A percentile compares a stretch with the other conserved stretches of the same genome.
Conservation (phyloP, 2,329 filamentous ascomycete species). For the Trichoderma pleuroti region DNA sequence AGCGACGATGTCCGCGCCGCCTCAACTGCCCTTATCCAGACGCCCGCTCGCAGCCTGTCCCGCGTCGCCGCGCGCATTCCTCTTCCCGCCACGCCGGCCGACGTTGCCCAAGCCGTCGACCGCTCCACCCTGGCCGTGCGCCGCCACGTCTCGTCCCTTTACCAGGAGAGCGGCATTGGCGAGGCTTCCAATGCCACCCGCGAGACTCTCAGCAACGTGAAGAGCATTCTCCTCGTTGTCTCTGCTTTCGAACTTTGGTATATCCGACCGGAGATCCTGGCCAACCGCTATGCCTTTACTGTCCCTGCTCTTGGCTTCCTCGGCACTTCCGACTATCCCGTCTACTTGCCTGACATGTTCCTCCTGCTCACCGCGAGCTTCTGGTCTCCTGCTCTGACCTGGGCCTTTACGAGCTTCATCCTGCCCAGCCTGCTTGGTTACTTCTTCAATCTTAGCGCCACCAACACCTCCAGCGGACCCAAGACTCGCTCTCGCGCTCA, state of each 20-base stretch:
- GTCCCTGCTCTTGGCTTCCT: conserved; percentile 60
- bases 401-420: conserved; percentile 68
- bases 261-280: conserved; percentile 67
- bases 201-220: conserved; percentile 67
- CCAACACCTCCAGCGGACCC: conserved; percentile 38
- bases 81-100: conserved; percentile 76
- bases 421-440: conserved; percentile 72
- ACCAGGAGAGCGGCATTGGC: conserved; percentile 62
- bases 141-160: conserved; percentile 60
- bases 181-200: conserved; percentile 64
- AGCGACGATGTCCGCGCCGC: conserved; percentile 33
- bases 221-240: conserved; percentile 66
- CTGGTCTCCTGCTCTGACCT: conserved; percentile 78
- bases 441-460: conserved; percentile 80
- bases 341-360: conserved; percentile 79
- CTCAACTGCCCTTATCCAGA: conserved; percentile 47
- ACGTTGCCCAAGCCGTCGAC: conserved; percentile 74
- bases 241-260: conserved; percentile 66
- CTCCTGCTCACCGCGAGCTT: conserved; percentile 70
- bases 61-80: conserved; percentile 59
- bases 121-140: conserved; percentile 64
- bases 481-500: conserved; percentile 42
- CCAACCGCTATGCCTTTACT: conserved; percentile 68
- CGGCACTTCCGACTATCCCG: conserved; percentile 53
- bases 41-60: conserved; percentile 50